phyloP scores from a whole-genome alignment of 1,284 basidiomycete species.

The Porphyrellus sp. region DNA sequence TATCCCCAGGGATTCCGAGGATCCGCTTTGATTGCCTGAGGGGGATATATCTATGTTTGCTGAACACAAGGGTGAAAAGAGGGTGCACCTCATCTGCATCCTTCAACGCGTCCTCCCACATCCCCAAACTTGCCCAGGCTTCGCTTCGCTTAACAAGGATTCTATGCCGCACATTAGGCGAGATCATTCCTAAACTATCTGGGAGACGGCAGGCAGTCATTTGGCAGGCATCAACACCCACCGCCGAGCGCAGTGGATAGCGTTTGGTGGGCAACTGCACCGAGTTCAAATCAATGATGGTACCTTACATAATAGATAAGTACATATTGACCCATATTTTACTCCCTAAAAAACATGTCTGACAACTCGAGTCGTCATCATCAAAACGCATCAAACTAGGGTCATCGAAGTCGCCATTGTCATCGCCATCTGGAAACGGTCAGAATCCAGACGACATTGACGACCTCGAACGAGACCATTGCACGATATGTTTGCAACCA shows the following conservation, averaged over 20 bases:
- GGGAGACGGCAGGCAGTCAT: too few species aligned
- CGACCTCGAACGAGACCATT: slow-evolving; percentile 38
- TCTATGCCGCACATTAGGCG: too few species aligned
- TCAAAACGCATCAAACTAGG: slow-evolving; percentile 36
- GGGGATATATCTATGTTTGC: not conserved
- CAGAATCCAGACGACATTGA: not conserved
- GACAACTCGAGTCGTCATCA: slow-evolving; percentile 15
- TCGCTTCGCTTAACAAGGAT: slow-evolving; percentile 9
- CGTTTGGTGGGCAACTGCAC: too few species aligned
- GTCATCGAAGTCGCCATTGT: slow-evolving; percentile 5
- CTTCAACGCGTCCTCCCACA: not conserved
- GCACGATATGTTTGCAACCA: slow-evolving; percentile 74
- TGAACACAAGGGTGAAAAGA: not conserved
- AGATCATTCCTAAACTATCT: too few species aligned
- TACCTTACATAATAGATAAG: not conserved
- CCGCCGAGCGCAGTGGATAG: too few species aligned
- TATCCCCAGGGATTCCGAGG: not conserved
- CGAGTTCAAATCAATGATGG: too few species aligned
- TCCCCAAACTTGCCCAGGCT: not conserved
- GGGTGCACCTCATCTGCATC: not conserved
- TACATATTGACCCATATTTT: not conserved
- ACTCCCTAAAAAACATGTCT: too few species aligned
- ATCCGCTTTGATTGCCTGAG: not conserved
- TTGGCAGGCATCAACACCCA: too few species aligned
- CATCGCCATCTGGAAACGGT: not conserved